Percentiles rank a stretch among this genome's conserved stretches.
Evolutionary conservation across 2,329 filamentous ascomycete genomes (phyloP).

Genomic region (Saccharata proteae): DNA sequence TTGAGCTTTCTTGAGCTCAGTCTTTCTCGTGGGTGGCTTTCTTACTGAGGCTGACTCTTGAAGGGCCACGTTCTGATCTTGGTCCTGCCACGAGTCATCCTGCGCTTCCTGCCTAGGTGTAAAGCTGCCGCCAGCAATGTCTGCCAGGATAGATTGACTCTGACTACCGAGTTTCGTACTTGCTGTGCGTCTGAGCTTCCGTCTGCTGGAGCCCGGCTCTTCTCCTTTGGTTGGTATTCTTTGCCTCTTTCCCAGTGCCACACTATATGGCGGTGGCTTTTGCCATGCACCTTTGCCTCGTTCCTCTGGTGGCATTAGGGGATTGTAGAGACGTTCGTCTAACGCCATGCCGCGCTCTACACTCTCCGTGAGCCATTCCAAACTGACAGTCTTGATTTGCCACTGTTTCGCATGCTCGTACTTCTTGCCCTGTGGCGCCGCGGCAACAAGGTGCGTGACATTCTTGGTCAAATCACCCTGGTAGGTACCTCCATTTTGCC

Average conservation of each 20-base stretch:
- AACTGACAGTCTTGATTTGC: constrained; percentile 65
- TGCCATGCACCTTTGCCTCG: constrained; percentile 71
- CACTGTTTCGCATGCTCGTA: constrained; percentile 79
- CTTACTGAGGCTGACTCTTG: constrained; percentile 11
- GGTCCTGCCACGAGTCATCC: constrained; percentile 24
- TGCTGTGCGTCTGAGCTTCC: constrained; percentile 78
- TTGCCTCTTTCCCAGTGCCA: constrained; percentile 27
- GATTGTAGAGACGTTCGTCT: constrained; percentile 77
- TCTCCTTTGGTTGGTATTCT: constrained; percentile 16
- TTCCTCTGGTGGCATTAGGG: constrained; percentile 53
- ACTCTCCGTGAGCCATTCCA: constrained; percentile 79
- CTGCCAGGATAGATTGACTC: constrained; percentile 76
- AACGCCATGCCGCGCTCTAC: constrained; percentile 79
- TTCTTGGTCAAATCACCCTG: constrained; percentile 74
- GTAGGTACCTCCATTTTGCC: constrained; percentile 66
- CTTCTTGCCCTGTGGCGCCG: constrained; percentile 71
- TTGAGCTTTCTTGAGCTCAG: constrained; percentile 9
- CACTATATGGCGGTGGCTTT: constrained; percentile 21
- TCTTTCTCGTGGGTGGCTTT: constrained; percentile 6
- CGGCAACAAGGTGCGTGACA: constrained; percentile 80
- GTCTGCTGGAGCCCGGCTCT: constrained; percentile 40
- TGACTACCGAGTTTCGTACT: constrained; percentile 74
- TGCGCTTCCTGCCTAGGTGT: constrained; percentile 14
- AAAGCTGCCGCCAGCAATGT: constrained; percentile 48
- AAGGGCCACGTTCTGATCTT: constrained; percentile 13